Evolutionary conservation across 495 filamentous ascomycete species (phyloP).

Genomic region (Clavariopsis aquatica): DNA sequence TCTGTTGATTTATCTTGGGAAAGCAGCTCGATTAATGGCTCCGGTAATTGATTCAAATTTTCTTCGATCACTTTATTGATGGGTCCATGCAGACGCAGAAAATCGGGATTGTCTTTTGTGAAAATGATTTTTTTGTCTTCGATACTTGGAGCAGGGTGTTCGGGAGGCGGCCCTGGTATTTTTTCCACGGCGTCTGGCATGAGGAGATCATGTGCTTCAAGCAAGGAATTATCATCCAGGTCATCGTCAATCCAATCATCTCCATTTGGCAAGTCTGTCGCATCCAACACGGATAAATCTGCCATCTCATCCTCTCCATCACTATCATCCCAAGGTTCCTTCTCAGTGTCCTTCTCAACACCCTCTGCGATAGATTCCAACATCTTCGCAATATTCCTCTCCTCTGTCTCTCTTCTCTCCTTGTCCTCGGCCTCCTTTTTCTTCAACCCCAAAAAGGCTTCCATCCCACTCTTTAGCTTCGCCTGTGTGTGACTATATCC

Average conservation of each 20-base stretch:
- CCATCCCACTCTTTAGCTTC: slow-evolving; percentile 37
- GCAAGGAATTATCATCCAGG: slow-evolving; percentile 30
- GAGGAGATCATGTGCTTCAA: slow-evolving; percentile 16
- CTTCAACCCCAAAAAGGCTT: slow-evolving; percentile 33
- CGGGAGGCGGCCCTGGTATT: background rate
- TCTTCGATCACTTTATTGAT: slow-evolving; percentile 27
- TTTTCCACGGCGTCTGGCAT: slow-evolving; percentile 29
- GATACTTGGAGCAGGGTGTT: background rate
- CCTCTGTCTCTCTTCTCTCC: slow-evolving; percentile 3
- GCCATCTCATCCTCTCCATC: slow-evolving; percentile 18
- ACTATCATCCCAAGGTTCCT: slow-evolving; percentile 35
- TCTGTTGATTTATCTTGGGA: slow-evolving; percentile 26
- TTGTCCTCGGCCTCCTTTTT: slow-evolving; percentile 12
- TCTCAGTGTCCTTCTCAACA: slow-evolving; percentile 14
- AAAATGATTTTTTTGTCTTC: background rate
- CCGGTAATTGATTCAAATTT: slow-evolving; percentile 14
- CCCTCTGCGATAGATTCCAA: slow-evolving; percentile 6
- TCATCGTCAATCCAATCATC: slow-evolving; percentile 16
- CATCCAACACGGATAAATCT: slow-evolving; percentile 4
- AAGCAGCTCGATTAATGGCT: slow-evolving; percentile 30
- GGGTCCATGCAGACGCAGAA: slow-evolving; percentile 32
- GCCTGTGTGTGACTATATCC: slow-evolving; percentile 38
- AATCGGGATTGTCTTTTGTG: slow-evolving; percentile 10
- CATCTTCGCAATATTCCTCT: background rate
- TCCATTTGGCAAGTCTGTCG: background rate